Percentiles rank a stretch among this genome's conserved stretches.
These are phyloP conservation scores for Biscogniauxia sp. DNA, from an alignment of 2,329 filamentous ascomycete genomes.

Conservation along the genomic window DNA sequence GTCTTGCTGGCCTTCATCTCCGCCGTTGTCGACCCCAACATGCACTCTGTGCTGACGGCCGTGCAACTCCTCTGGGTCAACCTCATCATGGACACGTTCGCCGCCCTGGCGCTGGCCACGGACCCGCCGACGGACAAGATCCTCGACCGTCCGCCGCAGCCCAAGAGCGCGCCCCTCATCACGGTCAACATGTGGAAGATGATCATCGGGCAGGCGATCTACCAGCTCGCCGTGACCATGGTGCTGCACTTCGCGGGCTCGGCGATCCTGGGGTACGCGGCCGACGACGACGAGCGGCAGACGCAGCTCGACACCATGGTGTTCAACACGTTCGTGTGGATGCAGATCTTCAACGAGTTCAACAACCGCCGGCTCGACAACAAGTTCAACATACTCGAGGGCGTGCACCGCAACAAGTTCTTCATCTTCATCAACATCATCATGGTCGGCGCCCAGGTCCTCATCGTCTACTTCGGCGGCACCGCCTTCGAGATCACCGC, in stretches of 20 bases:
- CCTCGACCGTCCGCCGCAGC: conserved; percentile 51
- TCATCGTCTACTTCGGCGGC: conserved; percentile 58
- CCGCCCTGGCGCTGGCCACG: conserved; percentile 62
- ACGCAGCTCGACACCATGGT: conserved; percentile 56
- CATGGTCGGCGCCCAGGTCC: conserved; percentile 56
- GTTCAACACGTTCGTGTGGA: conserved; percentile 71
- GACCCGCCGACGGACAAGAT: conserved; percentile 58
- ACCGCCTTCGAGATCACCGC: conserved; percentile 50
- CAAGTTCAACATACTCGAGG: conserved; percentile 60
- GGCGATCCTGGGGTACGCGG: conserved; percentile 51
- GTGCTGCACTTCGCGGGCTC: conserved; percentile 60
- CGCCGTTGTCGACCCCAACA: conserved; percentile 54
- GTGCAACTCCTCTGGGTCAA: conserved; percentile 70
- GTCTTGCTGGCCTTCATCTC: conserved; percentile 64
- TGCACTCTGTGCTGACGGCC: conserved; percentile 60
- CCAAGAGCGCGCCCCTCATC: conserved; percentile 70
- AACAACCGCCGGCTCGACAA: conserved; percentile 64
- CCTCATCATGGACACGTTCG: conserved; percentile 68
- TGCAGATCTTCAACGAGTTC: conserved; percentile 70
- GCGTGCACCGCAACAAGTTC: conserved; percentile 54
- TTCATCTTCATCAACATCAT: conserved; percentile 56
- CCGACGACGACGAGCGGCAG: conserved; percentile 38
- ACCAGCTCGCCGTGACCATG: conserved; percentile 58
- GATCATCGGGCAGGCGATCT: conserved; percentile 61
- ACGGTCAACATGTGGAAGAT: conserved; percentile 69